phyloP scores from a whole-genome alignment of 768 basidiomycete genomes.

The Kwoniella newhampshirensis region DNA sequence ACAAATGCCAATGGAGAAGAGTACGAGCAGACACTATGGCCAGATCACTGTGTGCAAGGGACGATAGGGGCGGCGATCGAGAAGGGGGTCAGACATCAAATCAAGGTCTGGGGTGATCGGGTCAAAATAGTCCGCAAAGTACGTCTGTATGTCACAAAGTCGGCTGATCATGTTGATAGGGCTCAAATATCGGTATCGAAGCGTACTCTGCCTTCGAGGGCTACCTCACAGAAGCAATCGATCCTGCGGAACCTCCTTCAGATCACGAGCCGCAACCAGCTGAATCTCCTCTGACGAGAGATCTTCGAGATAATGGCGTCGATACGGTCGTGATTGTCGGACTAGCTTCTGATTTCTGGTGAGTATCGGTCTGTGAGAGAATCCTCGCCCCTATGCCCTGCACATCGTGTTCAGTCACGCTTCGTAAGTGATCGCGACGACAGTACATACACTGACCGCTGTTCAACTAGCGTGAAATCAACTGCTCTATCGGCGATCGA shows the following conservation, averaged over 20 bases:
- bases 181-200: slow-evolving; percentile 61
- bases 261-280: slow-evolving; percentile 55
- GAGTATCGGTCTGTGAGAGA: too few species aligned
- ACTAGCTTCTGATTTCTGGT: slow-evolving; percentile 75
- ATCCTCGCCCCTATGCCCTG: too few species aligned
- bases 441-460: too few species aligned
- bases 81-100: slow-evolving; percentile 58
- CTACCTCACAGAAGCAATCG: slow-evolving; percentile 24
- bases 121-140: slow-evolving; percentile 40
- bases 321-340: slow-evolving; percentile 64
- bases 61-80: slow-evolving; percentile 65
- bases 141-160: neutral
- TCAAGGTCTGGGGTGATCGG: slow-evolving; percentile 54
- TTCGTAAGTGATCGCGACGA: too few species aligned
- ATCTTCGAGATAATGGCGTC: slow-evolving; percentile 54
- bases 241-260: slow-evolving; percentile 17
- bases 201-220: slow-evolving; percentile 74
- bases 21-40: slow-evolving; percentile 69
- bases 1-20: slow-evolving; percentile 33
- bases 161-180: slow-evolving; percentile 22
- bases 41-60: slow-evolving; percentile 68
- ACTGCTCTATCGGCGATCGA: slow-evolving; percentile 23
- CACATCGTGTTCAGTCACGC: too few species aligned
- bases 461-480: slow-evolving; percentile 15
- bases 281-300: slow-evolving; percentile 50